Conservation (phyloP, 257 asterid genomes). For the Eucommia ulmoides region DNA sequence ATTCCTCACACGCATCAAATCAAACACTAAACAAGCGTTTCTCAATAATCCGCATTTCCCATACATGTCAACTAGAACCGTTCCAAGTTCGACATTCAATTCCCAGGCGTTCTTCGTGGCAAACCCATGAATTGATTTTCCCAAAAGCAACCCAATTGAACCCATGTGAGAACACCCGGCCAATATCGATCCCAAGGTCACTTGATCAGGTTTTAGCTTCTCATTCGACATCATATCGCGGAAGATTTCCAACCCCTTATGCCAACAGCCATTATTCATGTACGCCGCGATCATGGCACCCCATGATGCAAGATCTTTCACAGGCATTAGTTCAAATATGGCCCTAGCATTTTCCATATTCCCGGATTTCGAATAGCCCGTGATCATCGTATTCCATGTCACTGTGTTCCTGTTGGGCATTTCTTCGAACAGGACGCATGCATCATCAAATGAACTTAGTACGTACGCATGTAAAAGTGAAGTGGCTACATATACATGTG, state of each 20-base stretch:
- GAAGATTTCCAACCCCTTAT: slow-evolving; percentile 30
- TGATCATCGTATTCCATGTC: slow-evolving; percentile 50
- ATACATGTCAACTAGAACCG: slow-evolving; percentile 55
- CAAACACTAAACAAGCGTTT: slow-evolving; percentile 31
- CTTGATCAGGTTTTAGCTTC: slow-evolving; percentile 34
- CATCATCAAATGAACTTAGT: slow-evolving; percentile 16
- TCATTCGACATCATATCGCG: slow-evolving; percentile 28
- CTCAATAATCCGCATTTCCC: slow-evolving; percentile 43
- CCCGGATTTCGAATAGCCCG: slow-evolving; percentile 25
- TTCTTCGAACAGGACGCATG: slow-evolving; percentile 42
- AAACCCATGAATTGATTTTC: slow-evolving; percentile 41
- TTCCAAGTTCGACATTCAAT: slow-evolving; percentile 33
- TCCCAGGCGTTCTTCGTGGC: slow-evolving; percentile 38
- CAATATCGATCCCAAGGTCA: slow-evolving; percentile 28
- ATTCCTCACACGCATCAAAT: slow-evolving; percentile 22
- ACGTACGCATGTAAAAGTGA: slow-evolving; percentile 26
- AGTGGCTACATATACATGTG: slow-evolving; percentile 45
- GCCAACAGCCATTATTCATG: slow-evolving; percentile 26
- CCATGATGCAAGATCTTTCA: slow-evolving; percentile 37
- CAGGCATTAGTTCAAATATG: slow-evolving; percentile 37
- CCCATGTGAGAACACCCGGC: slow-evolving; percentile 38
- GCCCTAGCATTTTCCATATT: slow-evolving; percentile 17
- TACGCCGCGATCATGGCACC: slow-evolving; percentile 44
- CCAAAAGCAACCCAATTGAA: slow-evolving; percentile 36
- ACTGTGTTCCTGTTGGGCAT: slow-evolving; percentile 36